These are phyloP conservation scores for Fraxinus pennsylvanica DNA, from an alignment of 257 asterid species.

Conservation along the genomic window DNA sequence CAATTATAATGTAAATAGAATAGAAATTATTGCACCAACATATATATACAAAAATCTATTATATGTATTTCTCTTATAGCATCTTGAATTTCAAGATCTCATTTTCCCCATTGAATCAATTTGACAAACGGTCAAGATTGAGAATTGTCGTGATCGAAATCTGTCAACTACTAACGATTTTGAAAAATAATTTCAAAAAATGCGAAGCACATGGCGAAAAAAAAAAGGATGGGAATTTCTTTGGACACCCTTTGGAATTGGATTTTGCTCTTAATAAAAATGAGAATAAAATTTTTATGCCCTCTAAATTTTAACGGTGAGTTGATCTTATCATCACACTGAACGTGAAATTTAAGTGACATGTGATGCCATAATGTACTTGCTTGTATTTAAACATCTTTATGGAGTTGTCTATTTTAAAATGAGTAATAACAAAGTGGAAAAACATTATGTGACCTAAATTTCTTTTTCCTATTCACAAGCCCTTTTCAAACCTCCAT, in stretches of 20 bases:
- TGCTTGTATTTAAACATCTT: not conserved
- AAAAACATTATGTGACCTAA: not conserved
- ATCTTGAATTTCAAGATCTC: not conserved
- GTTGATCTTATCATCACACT: not conserved
- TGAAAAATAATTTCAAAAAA: too few species aligned
- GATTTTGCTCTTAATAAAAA: not conserved
- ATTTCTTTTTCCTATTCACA: not conserved
- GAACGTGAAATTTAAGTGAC: not conserved
- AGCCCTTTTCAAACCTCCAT: conserved; percentile 2
- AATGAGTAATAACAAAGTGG: not conserved
- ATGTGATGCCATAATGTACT: not conserved
- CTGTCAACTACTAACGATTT: not conserved
- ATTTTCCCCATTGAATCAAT: not conserved
- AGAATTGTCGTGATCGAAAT: not conserved
- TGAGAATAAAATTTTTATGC: not conserved
- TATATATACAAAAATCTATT: not conserved
- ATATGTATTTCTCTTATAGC: not conserved
- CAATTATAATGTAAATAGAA: not conserved
- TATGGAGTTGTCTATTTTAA: not conserved
- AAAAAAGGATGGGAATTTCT: too few species aligned
- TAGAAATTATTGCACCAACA: not conserved
- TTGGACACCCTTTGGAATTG: not conserved
- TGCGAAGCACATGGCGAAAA: too few species aligned
- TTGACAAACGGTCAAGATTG: not conserved
- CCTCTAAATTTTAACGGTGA: not conserved